Conservation (phyloP, 495 filamentous ascomycete genomes). For the Xylaria castorea region DNA sequence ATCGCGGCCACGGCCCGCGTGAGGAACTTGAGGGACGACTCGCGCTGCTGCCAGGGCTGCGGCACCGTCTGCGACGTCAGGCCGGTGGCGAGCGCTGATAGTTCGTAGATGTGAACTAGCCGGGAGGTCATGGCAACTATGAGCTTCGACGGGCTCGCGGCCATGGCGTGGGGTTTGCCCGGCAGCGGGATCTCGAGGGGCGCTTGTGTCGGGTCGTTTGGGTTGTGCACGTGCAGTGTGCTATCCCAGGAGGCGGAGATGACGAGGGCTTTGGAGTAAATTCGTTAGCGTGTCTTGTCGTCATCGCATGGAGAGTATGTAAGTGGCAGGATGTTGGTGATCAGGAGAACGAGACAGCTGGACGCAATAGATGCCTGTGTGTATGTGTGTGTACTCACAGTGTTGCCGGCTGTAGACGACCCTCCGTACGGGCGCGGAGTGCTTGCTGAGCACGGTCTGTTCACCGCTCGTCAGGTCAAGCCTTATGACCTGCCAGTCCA, state of each 20-base stretch:
- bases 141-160: conserved; percentile 78
- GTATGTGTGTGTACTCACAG: conserved; percentile 50
- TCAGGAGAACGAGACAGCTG: no score
- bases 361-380: not conserved
- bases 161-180: conserved; percentile 86
- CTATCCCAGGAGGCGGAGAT: conserved; percentile 93
- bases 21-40: conserved; percentile 94
- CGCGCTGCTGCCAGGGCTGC: conserved; percentile 86
- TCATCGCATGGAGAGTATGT: not conserved
- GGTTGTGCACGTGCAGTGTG: conserved; percentile 82
- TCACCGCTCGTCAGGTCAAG: conserved; percentile 75
- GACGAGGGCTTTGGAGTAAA: conserved; percentile 58
- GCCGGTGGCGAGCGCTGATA: conserved; percentile 67
- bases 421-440: conserved; percentile 77
- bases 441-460: conserved; percentile 77
- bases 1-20: conserved; percentile 94
- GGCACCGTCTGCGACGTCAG: conserved; percentile 56
- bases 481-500: conserved; percentile 86
- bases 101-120: conserved; percentile 89
- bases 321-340: not conserved
- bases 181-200: conserved; percentile 71
- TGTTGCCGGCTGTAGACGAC: conserved; percentile 82
- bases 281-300: conserved; percentile 24
- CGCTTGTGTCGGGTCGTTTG: conserved; percentile 47
- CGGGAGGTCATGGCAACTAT: conserved; percentile 97